Evolutionary conservation across 108 stramenopile genomes (phyloP), one percentile per base, ranked within the genome.

Genomic region (Skeletonema marinoi): DNA sequence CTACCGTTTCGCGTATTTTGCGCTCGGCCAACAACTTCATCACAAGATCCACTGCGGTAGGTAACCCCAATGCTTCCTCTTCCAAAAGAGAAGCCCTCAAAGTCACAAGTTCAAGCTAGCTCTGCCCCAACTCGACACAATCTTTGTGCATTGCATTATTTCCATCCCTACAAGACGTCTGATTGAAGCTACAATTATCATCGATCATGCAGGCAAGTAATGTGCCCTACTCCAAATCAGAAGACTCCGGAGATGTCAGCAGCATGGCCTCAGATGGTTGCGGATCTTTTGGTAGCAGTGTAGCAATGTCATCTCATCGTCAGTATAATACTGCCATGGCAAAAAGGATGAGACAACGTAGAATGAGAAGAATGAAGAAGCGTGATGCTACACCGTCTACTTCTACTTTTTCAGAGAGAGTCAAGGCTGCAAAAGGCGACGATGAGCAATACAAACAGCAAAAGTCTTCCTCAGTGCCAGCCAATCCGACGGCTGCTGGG

Each of bases 321-420:
- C 60, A 73, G 32, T 75, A 74, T 54, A 64, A 81, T 31, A 63
- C 66, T 30, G 80, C 73, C 70, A 44, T 81, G 73, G 66, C 73
- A 21, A 59, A 68, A 31, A 65, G 68, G 56, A 63, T 74, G 21
- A 67, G 73, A 14, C 80, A 81, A 25, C 72, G 74, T 13, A 61
- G 73, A 44, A 74, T 74, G 63, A 63, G 80, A 33, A 68, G 80
- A 19, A 75, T 80, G 71, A 68, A 48, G 36, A 66, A 73, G 4
- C 65, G 67, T 14, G 36, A 56, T 38, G 51, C 33, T 17, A 17
- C 42, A n/a, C 6, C 33, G 4, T 1, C 33, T 1, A 35, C 33
- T 33, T 3, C 33, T 4, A 4, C 33, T 0, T 25, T 12, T 12
- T 6, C 14, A 46, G 14, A 36, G 10, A 41, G 10, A 41, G 39